Evolutionary conservation across 2,329 filamentous ascomycete genomes (phyloP).

Genomic region (Penicillium sp.): DNA sequence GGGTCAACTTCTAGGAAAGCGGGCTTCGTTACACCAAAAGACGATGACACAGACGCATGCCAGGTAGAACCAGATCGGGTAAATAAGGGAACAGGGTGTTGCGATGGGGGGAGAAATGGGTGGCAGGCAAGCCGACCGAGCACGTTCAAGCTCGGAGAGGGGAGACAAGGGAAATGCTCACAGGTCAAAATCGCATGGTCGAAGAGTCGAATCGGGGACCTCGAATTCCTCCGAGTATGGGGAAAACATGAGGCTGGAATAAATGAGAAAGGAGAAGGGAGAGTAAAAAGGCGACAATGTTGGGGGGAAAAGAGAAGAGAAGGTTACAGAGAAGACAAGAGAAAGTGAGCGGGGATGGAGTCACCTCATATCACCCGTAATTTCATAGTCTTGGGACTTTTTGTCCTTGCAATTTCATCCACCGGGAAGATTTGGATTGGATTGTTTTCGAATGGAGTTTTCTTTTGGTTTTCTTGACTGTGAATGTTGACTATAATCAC

Average conservation of each 20-base stretch:
- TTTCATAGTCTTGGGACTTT: neutral
- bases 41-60: constrained; percentile 37
- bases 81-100: constrained; percentile 15
- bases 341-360: constrained; percentile 21
- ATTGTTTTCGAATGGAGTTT: too few species aligned
- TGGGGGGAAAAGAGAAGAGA: constrained; percentile 5
- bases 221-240: constrained; percentile 28
- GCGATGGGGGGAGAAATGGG: constrained; percentile 4
- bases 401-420: too few species aligned
- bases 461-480: too few species aligned
- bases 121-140: neutral
- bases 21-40: constrained; percentile 33
- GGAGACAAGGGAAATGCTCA: constrained; percentile 14
- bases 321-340: constrained; percentile 8
- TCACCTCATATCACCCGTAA: constrained; percentile 21
- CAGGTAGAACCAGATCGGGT: constrained; percentile 28
- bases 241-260: constrained; percentile 26
- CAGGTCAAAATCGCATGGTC: constrained; percentile 28
- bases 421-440: too few species aligned
- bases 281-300: constrained; percentile 3
- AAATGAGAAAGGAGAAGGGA: constrained; percentile 2
- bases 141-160: neutral
- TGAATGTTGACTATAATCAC: too few species aligned
- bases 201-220: constrained; percentile 25
- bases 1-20: constrained; percentile 29